Percentiles rank a stretch among this genome's conserved stretches.
These are phyloP conservation scores for Fraxinus excelsior DNA, from an alignment of 257 asterid species.

Conservation along the genomic window DNA sequence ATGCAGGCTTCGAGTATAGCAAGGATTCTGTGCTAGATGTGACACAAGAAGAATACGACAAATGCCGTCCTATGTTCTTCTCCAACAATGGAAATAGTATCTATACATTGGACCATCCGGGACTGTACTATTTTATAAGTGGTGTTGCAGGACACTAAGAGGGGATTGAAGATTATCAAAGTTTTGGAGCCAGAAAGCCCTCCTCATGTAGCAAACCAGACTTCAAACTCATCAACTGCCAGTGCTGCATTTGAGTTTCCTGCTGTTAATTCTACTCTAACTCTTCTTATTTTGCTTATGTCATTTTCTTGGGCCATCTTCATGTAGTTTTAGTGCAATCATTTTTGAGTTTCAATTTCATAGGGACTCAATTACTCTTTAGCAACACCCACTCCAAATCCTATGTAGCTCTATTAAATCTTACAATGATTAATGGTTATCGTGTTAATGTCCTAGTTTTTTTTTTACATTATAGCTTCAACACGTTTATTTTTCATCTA, in stretches of 20 bases:
- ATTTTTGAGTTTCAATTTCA: neutral
- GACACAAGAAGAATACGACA: conserved; percentile 57
- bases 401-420: no score
- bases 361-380: neutral
- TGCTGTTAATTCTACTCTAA: neutral
- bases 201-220: conserved; percentile 29
- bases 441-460: no score
- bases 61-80: conserved; percentile 69
- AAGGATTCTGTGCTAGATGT: conserved; percentile 74
- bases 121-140: conserved; percentile 70
- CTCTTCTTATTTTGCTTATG: conserved; percentile 7
- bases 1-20: conserved; percentile 53
- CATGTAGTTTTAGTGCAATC: conserved; percentile 4
- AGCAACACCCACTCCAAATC: no score
- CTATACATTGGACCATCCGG: conserved; percentile 46
- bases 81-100: conserved; percentile 58
- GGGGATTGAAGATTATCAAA: conserved; percentile 66
- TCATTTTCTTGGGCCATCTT: conserved; percentile 28
- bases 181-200: conserved; percentile 53
- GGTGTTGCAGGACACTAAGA: conserved; percentile 70
- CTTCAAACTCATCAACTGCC: conserved; percentile 12
- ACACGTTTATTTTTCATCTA: neutral
- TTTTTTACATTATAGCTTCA: no score
- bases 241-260: conserved; percentile 9
- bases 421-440: no score